A percentile compares a stretch with the other conserved stretches of the same genome.
Evolutionary conservation across 2,329 filamentous ascomycete genomes (phyloP).

Genomic region (Eutypella sp.): DNA sequence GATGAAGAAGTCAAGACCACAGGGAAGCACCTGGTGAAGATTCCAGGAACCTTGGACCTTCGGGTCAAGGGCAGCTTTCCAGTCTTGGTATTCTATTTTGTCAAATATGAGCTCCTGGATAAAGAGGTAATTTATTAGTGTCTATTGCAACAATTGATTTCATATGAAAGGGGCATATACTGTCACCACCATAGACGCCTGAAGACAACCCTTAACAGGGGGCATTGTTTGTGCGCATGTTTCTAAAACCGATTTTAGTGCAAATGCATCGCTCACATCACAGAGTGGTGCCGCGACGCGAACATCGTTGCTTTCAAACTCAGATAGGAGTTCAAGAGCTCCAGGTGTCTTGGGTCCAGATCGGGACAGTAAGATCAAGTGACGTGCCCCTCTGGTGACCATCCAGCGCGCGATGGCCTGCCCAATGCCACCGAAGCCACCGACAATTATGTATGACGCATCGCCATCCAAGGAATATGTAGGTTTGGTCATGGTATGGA

Average conservation of each 20-base stretch:
- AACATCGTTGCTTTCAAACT: background rate
- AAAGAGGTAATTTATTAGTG: no score
- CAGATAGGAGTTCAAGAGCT: background rate
- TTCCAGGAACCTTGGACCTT: slow-evolving; percentile 35
- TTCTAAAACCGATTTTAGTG: background rate
- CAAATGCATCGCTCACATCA: background rate
- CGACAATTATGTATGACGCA: background rate
- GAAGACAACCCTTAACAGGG: background rate
- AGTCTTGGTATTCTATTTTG: slow-evolving; percentile 35
- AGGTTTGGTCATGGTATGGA: no score
- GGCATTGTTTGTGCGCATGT: background rate
- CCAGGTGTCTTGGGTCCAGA: background rate
- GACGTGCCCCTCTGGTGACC: background rate
- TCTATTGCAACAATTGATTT: no score
- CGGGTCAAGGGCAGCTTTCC: slow-evolving; percentile 28
- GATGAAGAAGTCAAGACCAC: slow-evolving; percentile 38
- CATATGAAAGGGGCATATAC: no score
- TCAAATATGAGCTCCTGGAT: slow-evolving; percentile 30
- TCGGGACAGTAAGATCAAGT: background rate
- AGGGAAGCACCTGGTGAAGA: slow-evolving; percentile 21
- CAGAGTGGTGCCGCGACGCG: background rate
- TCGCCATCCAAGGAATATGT: background rate
- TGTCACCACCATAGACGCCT: background rate
- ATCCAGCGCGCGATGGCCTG: background rate
- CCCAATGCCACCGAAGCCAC: background rate